phyloP scores from a whole-genome alignment of 495 filamentous ascomycete genomes.

The Podospora conica region DNA sequence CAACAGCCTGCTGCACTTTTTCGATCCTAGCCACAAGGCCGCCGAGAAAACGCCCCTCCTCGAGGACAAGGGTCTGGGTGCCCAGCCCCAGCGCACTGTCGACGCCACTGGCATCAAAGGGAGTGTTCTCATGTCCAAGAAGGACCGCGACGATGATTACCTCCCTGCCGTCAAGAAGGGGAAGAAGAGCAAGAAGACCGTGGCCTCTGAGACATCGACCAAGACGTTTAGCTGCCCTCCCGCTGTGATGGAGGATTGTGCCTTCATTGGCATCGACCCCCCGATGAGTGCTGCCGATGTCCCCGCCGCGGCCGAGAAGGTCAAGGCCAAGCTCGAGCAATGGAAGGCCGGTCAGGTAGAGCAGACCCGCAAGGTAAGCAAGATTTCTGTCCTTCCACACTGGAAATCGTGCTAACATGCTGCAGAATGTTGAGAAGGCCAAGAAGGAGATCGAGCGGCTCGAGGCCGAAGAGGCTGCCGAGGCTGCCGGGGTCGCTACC shows the following conservation, averaged over 20 bases:
- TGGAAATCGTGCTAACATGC: slow-evolving; percentile 3
- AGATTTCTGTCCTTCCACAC: background rate
- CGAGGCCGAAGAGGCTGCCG: slow-evolving; percentile 48
- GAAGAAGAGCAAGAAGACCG: slow-evolving; percentile 72
- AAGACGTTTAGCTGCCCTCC: slow-evolving; percentile 81
- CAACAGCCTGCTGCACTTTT: slow-evolving; percentile 78
- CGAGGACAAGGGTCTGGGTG: slow-evolving; percentile 54
- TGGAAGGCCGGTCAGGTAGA: slow-evolving; percentile 89
- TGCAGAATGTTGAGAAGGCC: slow-evolving; percentile 73
- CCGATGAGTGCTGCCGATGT: slow-evolving; percentile 82
- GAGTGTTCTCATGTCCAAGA: slow-evolving; percentile 67
- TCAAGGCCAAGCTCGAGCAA: slow-evolving; percentile 82
- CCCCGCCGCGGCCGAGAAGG: slow-evolving; percentile 69
- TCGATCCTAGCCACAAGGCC: slow-evolving; percentile 65
- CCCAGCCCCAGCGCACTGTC: slow-evolving; percentile 72
- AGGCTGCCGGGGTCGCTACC: slow-evolving; percentile 29
- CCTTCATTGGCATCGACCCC: slow-evolving; percentile 73
- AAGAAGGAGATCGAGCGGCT: slow-evolving; percentile 58
- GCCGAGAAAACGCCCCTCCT: slow-evolving; percentile 60
- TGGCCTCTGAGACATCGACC: slow-evolving; percentile 34
- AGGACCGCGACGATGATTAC: slow-evolving; percentile 82
- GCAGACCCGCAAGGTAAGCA: slow-evolving; percentile 84
- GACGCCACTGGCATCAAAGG: slow-evolving; percentile 75
- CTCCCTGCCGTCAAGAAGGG: slow-evolving; percentile 83
- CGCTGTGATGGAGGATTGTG: slow-evolving; percentile 83